These are phyloP conservation scores for Iris pallida DNA, from an alignment of 116 monocot species.

Conservation along the genomic window DNA sequence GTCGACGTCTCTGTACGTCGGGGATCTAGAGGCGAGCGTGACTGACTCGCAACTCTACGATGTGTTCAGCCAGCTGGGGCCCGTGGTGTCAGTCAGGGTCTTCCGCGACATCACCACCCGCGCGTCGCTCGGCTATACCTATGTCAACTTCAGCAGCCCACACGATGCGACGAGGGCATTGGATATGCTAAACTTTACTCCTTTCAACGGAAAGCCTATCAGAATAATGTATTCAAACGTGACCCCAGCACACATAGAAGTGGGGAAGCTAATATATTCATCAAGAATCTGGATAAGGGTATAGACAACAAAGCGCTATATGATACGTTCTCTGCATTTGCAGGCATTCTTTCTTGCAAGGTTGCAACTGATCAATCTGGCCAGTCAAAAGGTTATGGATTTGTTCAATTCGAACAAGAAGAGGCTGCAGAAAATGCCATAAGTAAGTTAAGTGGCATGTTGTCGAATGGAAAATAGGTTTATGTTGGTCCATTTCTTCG, in stretches of 20 bases:
- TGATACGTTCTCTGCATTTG: conserved; percentile 86
- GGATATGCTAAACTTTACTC: conserved; percentile 41
- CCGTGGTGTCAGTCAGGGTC: conserved; percentile 72
- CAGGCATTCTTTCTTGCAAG: conserved; percentile 89
- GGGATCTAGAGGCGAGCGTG: conserved; percentile 64
- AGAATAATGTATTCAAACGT: conserved; percentile 78
- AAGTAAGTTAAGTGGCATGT: conserved; percentile 87
- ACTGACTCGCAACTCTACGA: conserved; percentile 75
- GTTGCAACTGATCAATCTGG: conserved; percentile 73
- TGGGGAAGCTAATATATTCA: conserved; percentile 74
- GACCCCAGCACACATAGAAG: conserved; percentile 76
- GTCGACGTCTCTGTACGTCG: conserved; percentile 75
- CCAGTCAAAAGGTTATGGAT: conserved; percentile 91
- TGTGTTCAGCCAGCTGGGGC: conserved; percentile 64
- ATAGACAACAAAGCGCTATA: conserved; percentile 88
- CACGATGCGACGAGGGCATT: no score
- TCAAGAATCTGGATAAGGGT: conserved; percentile 84
- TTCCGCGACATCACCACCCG: conserved; percentile 67
- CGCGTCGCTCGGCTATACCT: conserved; percentile 76
- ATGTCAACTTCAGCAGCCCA: conserved; percentile 65
- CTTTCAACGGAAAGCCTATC: conserved; percentile 71
- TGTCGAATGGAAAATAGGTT: conserved; percentile 84
- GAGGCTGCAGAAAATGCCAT: conserved; percentile 81
- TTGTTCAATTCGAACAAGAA: conserved; percentile 78
- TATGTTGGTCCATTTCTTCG: conserved; percentile 87